Conservation (phyloP, 768 basidiomycete genomes). For the Boletus bicolor region DNA sequence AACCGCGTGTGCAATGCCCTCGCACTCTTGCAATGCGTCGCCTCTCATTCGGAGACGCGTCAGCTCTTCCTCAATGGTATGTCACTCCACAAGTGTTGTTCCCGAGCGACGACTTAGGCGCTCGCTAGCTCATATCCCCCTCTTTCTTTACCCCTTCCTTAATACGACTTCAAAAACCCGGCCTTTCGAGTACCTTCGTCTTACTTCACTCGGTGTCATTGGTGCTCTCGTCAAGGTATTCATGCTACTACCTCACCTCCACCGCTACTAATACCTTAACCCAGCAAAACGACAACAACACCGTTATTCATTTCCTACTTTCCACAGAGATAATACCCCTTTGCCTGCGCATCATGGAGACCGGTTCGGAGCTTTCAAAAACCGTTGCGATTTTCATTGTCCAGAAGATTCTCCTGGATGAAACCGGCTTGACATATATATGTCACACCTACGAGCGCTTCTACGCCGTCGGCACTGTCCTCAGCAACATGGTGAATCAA, state of each 20-base stretch:
- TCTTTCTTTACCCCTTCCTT: slow-evolving; percentile 93
- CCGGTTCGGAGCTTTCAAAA: slow-evolving; percentile 96
- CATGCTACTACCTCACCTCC: slow-evolving; percentile 6
- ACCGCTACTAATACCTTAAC: slow-evolving; percentile 10
- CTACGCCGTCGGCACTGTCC: slow-evolving; percentile 96
- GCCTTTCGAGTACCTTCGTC: slow-evolving; percentile 99
- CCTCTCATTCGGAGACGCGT: slow-evolving; percentile 94
- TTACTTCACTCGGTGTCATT: slow-evolving; percentile 98
- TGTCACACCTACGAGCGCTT: slow-evolving; percentile 99
- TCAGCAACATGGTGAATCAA: slow-evolving; percentile 98
- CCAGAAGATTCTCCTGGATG: slow-evolving; percentile 95
- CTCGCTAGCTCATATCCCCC: slow-evolving; percentile 88
- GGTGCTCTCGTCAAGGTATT: slow-evolving; percentile 95
- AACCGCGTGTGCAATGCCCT: slow-evolving; percentile 99
- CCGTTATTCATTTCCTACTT: slow-evolving; percentile 97
- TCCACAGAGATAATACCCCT: slow-evolving; percentile 99
- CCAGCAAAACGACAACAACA: slow-evolving; percentile 98
- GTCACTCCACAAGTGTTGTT: slow-evolving; percentile 9
- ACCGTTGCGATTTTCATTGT: slow-evolving; percentile 99
- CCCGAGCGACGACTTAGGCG: neutral
- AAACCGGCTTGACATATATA: slow-evolving; percentile 96
- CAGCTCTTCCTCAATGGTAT: slow-evolving; percentile 91
- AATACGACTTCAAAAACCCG: slow-evolving; percentile 99
- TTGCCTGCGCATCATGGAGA: slow-evolving; percentile 99
- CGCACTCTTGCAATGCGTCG: slow-evolving; percentile 96